These are phyloP conservation scores for Borealophlyctis nickersoniae DNA, from an alignment of 192 early-diverging fungal species.

Conservation along the genomic window DNA sequence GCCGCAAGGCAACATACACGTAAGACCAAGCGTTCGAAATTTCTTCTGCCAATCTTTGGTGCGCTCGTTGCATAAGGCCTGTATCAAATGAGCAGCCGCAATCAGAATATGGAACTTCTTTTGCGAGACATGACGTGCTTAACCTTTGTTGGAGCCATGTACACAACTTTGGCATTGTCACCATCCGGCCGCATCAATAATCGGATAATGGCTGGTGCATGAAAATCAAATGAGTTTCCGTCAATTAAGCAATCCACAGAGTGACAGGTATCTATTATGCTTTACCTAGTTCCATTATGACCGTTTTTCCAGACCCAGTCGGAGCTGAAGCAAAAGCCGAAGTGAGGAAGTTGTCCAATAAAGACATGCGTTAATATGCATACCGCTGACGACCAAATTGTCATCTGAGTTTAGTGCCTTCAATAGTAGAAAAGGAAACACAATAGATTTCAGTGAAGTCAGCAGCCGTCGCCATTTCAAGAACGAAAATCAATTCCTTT, in stretches of 20 bases:
- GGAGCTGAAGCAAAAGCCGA: constrained; percentile 48
- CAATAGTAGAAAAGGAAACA: neutral
- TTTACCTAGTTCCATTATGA: constrained; percentile 58
- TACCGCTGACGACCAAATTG: constrained; percentile 48
- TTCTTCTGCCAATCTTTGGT: constrained; percentile 57
- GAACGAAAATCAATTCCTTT: too few relatives aligned
- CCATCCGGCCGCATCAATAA: constrained; percentile 26
- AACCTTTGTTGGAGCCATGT: constrained; percentile 65
- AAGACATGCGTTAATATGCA: neutral
- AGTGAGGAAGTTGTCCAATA: constrained; percentile 12
- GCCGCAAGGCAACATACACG: too few relatives aligned
- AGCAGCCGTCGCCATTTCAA: neutral
- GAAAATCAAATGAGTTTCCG: neutral
- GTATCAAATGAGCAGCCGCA: too few relatives aligned
- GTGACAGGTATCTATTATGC: too few relatives aligned
- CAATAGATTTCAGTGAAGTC: constrained; percentile 22
- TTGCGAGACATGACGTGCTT: too few relatives aligned
- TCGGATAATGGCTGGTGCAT: constrained; percentile 37
- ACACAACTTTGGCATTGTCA: constrained; percentile 49
- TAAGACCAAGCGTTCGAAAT: constrained; percentile 48
- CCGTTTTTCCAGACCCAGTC: constrained; percentile 69
- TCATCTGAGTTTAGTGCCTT: constrained; percentile 33
- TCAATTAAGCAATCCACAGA: too few relatives aligned
- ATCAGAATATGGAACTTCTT: neutral
- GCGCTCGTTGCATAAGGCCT: constrained; percentile 63